A percentile compares a stretch with the other conserved stretches of the same genome.
Evolutionary conservation across 2,329 filamentous ascomycete genomes (phyloP).

Genomic region (Fusarium tuaranense): DNA sequence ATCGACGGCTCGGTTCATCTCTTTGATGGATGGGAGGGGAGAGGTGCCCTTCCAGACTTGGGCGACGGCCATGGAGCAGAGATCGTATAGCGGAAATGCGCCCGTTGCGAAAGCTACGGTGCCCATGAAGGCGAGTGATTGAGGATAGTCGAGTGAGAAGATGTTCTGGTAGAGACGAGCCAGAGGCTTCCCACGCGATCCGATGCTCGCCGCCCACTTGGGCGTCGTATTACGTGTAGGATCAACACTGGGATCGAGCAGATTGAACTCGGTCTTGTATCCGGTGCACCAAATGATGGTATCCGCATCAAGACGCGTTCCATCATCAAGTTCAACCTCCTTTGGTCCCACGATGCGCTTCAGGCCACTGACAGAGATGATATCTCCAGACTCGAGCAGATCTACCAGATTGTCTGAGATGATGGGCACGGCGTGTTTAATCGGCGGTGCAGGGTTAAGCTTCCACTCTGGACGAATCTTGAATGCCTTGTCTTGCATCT

Average conservation of each 20-base stretch:
- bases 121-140: slow-evolving; percentile 58
- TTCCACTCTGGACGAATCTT: slow-evolving; percentile 45
- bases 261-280: slow-evolving; percentile 48
- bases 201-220: slow-evolving; percentile 40
- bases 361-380: slow-evolving; percentile 48
- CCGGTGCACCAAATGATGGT: slow-evolving; percentile 51
- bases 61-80: slow-evolving; percentile 56
- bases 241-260: slow-evolving; percentile 44
- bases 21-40: slow-evolving; percentile 48
- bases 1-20: slow-evolving; percentile 53
- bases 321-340: slow-evolving; percentile 47
- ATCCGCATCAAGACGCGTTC: slow-evolving; percentile 43
- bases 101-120: slow-evolving; percentile 50
- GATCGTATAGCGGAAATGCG: slow-evolving; percentile 53
- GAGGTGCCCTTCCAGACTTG: slow-evolving; percentile 57
- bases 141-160: slow-evolving; percentile 56
- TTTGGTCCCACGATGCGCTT: slow-evolving; percentile 39
- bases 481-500: slow-evolving; percentile 41
- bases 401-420: slow-evolving; percentile 45
- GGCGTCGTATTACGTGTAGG: slow-evolving; percentile 40
- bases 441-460: slow-evolving; percentile 40
- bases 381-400: slow-evolving; percentile 52
- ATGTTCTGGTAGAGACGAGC: slow-evolving; percentile 57
- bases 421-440: slow-evolving; percentile 41
- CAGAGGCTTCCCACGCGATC: slow-evolving; percentile 45